These are phyloP conservation scores for Daldinia bambusicola DNA, from an alignment of 495 filamentous ascomycete genomes.

Conservation along the genomic window DNA sequence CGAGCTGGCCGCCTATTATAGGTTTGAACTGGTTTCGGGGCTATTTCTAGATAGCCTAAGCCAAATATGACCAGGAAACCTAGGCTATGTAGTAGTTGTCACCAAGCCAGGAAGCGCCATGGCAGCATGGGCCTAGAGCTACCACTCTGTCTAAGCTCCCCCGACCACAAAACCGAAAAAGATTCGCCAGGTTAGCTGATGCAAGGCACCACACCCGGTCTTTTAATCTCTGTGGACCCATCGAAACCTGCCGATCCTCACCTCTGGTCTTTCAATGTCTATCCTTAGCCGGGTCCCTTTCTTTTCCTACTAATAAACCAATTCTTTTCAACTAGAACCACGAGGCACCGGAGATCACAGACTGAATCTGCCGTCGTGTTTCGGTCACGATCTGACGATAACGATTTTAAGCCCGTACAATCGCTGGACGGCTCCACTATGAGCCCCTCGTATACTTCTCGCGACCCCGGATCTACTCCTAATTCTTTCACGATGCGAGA, in stretches of 20 bases:
- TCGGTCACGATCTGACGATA: conserved; percentile 36
- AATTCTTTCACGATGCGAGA: conserved; percentile 33
- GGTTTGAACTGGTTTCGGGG: conserved; percentile 12
- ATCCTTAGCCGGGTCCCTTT: conserved; percentile 13
- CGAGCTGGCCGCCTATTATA: conserved; percentile 32
- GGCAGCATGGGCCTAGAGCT: background rate
- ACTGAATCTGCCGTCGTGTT: conserved; percentile 31
- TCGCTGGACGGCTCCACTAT: conserved; percentile 30
- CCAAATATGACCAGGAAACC: conserved; percentile 14
- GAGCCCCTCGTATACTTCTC: conserved; percentile 24
- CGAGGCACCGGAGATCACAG: conserved; percentile 38
- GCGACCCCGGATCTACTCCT: conserved; percentile 30
- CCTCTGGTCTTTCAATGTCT: conserved; percentile 34
- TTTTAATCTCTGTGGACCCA: conserved; percentile 46
- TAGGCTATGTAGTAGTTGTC: conserved; percentile 21
- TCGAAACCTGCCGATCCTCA: conserved; percentile 44
- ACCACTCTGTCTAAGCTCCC: conserved; percentile 24
- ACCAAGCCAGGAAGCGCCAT: conserved; percentile 12
- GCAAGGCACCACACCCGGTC: conserved; percentile 38
- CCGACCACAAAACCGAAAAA: conserved; percentile 7
- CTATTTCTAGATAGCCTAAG: conserved; percentile 8
- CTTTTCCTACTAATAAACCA: conserved; percentile 38
- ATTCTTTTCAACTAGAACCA: conserved; percentile 28
- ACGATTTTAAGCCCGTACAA: conserved; percentile 22
- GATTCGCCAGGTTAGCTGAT: conserved; percentile 28